Base-by-base conservation (phyloP, 768 basidiomycete species). In the Leccinum subgranulosum region DNA sequence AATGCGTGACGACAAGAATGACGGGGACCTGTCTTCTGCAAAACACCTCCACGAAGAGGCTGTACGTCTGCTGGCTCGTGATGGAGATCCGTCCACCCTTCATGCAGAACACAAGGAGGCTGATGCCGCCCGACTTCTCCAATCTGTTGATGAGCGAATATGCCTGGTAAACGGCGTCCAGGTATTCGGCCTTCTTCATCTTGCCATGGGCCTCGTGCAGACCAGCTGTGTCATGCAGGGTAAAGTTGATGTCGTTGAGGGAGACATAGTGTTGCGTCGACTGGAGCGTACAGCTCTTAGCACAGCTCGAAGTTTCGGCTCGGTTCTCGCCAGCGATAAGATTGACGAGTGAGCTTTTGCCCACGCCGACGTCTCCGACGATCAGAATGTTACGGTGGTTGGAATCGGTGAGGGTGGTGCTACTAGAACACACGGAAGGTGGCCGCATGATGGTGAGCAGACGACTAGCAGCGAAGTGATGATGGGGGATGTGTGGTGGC, bases 331-430 rank as follows among this genome's bases (percentile, higher is more conserved):
- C 72, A 2, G 63, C 60, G 31, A 79, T 61, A 63, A 79, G 72
- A 56, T 79, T 79, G 53, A 79, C 60, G 46, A 78, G 66, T 4
- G 75, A 75, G 56, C 77, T 78, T 59, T 79, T 79, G 10, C 74
- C 73, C 17, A 63, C 57, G 27, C 69, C 69, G 17, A 69, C 62
- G 36, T 70, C 69, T 33, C 69, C 69, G 11, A 70, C 56, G 33
- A 70, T 70, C 36, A 70, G 54, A 49, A 71, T 39, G 39, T 69
- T 69, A 12, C 67, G 67, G 34, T n/a, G 48, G 41, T 51, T 48
- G 6, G 19, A 23, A 4, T 65, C 56, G 31, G 54, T 53, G 47
- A 31, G 5, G 46, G 50, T 60, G 55, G 59, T 59, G 29, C 59
- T 60, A 15, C 59, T 60, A 15, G 67, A 59, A 59, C 55, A 62